Conservation (phyloP, 805 yeast species). For the Kluyveromyces wickerhamii region DNA sequence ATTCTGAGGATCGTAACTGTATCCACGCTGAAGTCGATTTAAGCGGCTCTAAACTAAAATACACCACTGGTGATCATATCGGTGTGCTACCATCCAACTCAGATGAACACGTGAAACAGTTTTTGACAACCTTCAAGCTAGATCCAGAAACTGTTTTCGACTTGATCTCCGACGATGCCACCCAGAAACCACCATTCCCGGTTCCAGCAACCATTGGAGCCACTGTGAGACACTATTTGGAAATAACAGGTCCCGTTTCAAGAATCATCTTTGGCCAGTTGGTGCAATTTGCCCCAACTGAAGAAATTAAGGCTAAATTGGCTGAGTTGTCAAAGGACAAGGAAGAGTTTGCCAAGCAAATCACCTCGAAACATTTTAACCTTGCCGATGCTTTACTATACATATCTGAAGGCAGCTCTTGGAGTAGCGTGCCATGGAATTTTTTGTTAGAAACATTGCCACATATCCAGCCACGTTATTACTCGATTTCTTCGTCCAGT, state of each 20-base stretch:
- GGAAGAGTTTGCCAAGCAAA: constrained; percentile 53
- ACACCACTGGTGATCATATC: constrained; percentile 92
- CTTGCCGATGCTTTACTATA: constrained; percentile 63
- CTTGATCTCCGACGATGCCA: constrained; percentile 63
- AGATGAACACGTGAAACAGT: constrained; percentile 59
- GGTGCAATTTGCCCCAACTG: constrained; percentile 76
- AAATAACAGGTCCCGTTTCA: constrained; percentile 87
- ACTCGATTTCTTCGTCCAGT: constrained; percentile 90
- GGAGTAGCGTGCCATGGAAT: constrained; percentile 76
- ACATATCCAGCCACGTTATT: constrained; percentile 87
- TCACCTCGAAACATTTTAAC: constrained; percentile 55
- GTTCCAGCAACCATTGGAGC: constrained; percentile 86
- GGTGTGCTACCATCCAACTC: constrained; percentile 94
- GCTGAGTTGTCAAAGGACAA: constrained; percentile 56
- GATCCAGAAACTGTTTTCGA: constrained; percentile 47
- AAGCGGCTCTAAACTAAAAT: constrained; percentile 63
- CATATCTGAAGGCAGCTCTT: constrained; percentile 56
- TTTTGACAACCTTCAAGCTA: constrained; percentile 58
- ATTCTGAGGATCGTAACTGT: constrained; percentile 60
- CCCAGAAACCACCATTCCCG: constrained; percentile 56
- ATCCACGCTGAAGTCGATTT: constrained; percentile 87
- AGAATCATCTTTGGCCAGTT: constrained; percentile 73
- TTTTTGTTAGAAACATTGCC: constrained; percentile 76
- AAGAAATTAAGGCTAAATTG: constrained; percentile 34
- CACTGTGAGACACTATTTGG: constrained; percentile 76